Evolutionary conservation across 257 asterid genomes (phyloP).

Genomic region (Phtheirospermum japonicum): DNA sequence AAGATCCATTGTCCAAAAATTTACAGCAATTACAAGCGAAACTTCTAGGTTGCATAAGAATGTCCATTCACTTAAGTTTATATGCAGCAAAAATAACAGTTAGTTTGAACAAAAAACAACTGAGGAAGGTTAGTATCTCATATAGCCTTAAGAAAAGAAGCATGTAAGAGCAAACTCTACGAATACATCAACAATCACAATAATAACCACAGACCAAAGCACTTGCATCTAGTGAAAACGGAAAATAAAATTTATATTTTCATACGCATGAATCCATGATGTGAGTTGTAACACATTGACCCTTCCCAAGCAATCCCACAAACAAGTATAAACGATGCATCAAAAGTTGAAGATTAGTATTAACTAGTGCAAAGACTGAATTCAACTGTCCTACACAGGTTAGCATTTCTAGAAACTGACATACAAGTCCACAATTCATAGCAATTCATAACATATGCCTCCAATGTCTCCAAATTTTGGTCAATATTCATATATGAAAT

Average conservation of each 20-base stretch:
- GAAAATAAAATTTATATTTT: not conserved
- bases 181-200: not conserved
- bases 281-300: not conserved
- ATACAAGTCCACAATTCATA: not conserved
- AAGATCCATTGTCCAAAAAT: no score
- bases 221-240: not conserved
- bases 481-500: not conserved
- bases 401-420: not conserved
- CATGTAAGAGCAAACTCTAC: not conserved
- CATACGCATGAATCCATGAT: no score
- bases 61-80: not conserved
- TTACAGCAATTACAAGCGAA: not conserved
- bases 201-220: not conserved
- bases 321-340: not conserved
- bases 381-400: not conserved
- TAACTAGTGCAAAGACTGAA: not conserved
- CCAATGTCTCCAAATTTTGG: not conserved
- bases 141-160: not conserved
- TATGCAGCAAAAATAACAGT: conserved; percentile 8
- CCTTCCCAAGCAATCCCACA: not conserved
- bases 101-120: not conserved
- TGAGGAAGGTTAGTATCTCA: not conserved
- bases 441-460: no score
- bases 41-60: conserved; percentile 3
- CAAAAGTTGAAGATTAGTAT: not conserved